Base-by-base conservation (phyloP, 345 rosid genomes). In the Pseudoturritis turrita region DNA sequence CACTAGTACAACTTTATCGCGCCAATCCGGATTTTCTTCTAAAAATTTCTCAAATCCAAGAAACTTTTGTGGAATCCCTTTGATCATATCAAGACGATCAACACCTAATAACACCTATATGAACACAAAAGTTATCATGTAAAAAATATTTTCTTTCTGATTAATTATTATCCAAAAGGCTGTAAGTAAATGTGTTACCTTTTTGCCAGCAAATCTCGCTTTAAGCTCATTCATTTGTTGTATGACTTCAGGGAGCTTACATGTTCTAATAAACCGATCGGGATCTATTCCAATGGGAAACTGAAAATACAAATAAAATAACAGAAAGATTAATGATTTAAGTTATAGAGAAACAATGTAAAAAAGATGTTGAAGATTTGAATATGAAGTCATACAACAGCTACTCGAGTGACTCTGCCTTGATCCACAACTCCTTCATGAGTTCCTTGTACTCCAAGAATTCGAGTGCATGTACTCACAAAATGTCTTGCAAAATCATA, bases 211-310 rank as follows among this genome's bases (percentile, higher is more conserved):
- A 81, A 93, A 89, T 55, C 87, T 85, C 62, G 90, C 90, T 75
- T 87, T 84, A 66, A 93, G 67, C 65, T 86, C 94, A 72, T 76
- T 83, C 29, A 93, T 85, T 78, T 89, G 89, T 13, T 78, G 85
- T 82, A 66, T 87, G 70, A 87, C 94, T 60, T 49, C 65, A 65
- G 74, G 79, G 64, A 77, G 62, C 37, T 84, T 83, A 51, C 91
- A 87, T 52, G 98, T 91, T 62, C 81, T 77, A 54, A 72, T 82
- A 73, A 93, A 90, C 44, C 96, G 84, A 0, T 84, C 85, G 7
- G 96, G 88, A 80, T 93, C 98, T 77, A 93, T 93, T 67, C 98
- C 97, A 70, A 93, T 90, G 46, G 98, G 98, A 77, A 93, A 90
- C 98, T 93, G 83, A 51, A 64, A n/a, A 46, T 19, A 15, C 53